These are phyloP conservation scores for Clarireedia sp. DNA, from an alignment of 2,329 filamentous ascomycete genomes.

Conservation along the genomic window DNA sequence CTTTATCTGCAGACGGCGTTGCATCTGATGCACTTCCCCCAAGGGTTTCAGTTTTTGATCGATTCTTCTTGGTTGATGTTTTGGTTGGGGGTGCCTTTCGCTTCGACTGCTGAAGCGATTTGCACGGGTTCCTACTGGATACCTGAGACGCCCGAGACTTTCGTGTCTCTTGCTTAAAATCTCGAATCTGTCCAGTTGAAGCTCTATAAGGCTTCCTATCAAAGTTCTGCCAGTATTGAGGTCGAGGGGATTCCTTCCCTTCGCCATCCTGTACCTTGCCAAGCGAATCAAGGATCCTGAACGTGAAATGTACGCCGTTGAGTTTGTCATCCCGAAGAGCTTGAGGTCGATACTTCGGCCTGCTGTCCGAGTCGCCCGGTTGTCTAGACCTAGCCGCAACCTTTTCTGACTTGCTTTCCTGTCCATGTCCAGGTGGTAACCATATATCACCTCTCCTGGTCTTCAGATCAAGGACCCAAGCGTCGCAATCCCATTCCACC, in stretches of 20 bases:
- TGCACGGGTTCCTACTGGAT: neutral
- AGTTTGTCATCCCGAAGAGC: conserved; percentile 24
- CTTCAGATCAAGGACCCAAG: conserved; percentile 57
- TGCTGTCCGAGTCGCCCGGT: neutral
- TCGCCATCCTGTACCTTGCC: conserved; percentile 13
- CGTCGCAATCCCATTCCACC: conserved; percentile 68
- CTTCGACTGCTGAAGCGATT: neutral
- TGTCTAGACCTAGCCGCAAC: conserved; percentile 6
- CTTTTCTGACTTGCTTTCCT: conserved; percentile 13
- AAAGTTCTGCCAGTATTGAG: conserved; percentile 13
- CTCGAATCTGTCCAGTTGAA: conserved; percentile 5
- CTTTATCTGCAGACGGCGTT: neutral
- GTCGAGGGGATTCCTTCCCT: conserved; percentile 15
- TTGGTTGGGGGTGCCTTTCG: neutral
- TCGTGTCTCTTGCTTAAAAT: neutral
- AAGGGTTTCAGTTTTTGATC: neutral
- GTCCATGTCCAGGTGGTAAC: conserved; percentile 21
- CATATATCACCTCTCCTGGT: conserved; percentile 27
- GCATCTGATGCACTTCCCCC: neutral
- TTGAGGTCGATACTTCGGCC: conserved; percentile 14
- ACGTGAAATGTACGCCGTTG: conserved; percentile 25
- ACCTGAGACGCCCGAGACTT: neutral
- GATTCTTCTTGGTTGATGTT: neutral
- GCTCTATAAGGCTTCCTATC: conserved; percentile 2
- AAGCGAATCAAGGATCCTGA: conserved; percentile 26